Base-by-base conservation (phyloP, 1,284 basidiomycete genomes). In the Anthracocystis setariae region DNA sequence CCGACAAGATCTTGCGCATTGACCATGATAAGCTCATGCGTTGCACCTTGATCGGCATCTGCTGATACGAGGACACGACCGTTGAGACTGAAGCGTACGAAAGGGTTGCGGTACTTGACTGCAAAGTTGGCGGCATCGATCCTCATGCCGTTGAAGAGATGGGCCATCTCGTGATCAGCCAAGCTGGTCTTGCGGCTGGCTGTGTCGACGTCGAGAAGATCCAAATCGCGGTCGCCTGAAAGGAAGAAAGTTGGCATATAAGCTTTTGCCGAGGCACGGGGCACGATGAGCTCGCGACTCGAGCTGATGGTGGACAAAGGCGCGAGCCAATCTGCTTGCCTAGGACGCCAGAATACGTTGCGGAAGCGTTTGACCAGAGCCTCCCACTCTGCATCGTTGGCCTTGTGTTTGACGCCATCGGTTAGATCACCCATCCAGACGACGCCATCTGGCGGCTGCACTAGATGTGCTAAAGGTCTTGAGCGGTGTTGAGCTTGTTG, bases 141-240 rank as follows among this genome's bases (percentile, higher is more conserved):
- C 25, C 33, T 50, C 39, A 69, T 37, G 17, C 58, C 33, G 8
- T 60, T 55, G 44, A 73, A 71, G 13, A 60, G 58, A 8, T 59
- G 57, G 12, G 50, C 46, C 1, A 64, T 61, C 29, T 52, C 49
- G 8, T 74, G 50, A 40, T 55, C 52, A n/a, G 70, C 68, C 23
- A 67, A 8, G 5, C 27, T 17, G 24, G n/a, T n/a, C n/a, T n/a
- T n/a, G n/a, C n/a, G n/a, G n/a, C n/a, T n/a, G n/a, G n/a, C n/a
- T n/a, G n/a, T n/a, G n/a, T n/a, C n/a, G n/a, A n/a, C n/a, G 17
- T 62, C 65, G 5, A 72, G 71, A 8, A 79, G 63, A 17, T 76
- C 71, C 21, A 78, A 61, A 37, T 79, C 78, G 47, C 77, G 78
- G 25, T 79, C 78, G 15, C 78, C 78, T 5, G 78, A 66, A 0